A percentile compares a stretch with the other conserved stretches of the same genome.
phyloP scores from a whole-genome alignment of 2,329 filamentous ascomycete genomes.

The Neofusicoccum sp. region DNA sequence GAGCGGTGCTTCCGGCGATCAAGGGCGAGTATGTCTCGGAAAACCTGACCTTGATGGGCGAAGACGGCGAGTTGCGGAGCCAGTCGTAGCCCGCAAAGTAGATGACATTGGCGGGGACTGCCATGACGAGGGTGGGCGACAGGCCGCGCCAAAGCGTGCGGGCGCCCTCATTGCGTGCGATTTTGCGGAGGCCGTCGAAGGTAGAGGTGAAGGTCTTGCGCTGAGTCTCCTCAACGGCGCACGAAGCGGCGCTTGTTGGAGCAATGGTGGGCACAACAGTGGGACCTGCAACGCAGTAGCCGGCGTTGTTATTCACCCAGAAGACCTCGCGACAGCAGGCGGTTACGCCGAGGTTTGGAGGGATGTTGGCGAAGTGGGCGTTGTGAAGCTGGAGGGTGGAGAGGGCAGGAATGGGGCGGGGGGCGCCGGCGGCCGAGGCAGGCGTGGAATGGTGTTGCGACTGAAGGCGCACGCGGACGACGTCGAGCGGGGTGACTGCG shows the following conservation, averaged over 20 bases:
- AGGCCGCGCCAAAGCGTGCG: slow-evolving; percentile 87
- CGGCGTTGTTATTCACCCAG: slow-evolving; percentile 83
- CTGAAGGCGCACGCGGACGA: slow-evolving; percentile 91
- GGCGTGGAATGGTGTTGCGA: slow-evolving; percentile 65
- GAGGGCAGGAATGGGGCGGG: slow-evolving; percentile 37
- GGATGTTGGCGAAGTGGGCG: slow-evolving; percentile 62
- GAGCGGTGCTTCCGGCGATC: slow-evolving; percentile 73
- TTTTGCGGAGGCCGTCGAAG: slow-evolving; percentile 88
- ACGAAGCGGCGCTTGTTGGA: slow-evolving; percentile 56
- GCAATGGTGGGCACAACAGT: slow-evolving; percentile 35
- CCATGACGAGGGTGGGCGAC: slow-evolving; percentile 92
- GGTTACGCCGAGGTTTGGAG: slow-evolving; percentile 84
- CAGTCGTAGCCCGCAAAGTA: slow-evolving; percentile 99
- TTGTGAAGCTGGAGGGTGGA: slow-evolving; percentile 30
- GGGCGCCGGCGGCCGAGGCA: slow-evolving; percentile 42
- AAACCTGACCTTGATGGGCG: slow-evolving; percentile 62
- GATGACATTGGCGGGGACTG: slow-evolving; percentile 92
- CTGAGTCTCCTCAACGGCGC: slow-evolving; percentile 84
- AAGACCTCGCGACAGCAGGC: slow-evolving; percentile 97
- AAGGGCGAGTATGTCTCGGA: slow-evolving; percentile 73
- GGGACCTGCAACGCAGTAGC: slow-evolving; percentile 73
- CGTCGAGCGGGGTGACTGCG: slow-evolving; percentile 91
- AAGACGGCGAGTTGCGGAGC: slow-evolving; percentile 71
- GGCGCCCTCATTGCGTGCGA: slow-evolving; percentile 86
- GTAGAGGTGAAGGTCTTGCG: slow-evolving; percentile 84